A percentile compares a stretch with the other conserved stretches of the same genome.
Conservation (phyloP, 306 rosid species). For the Cicer cuneatum region DNA sequence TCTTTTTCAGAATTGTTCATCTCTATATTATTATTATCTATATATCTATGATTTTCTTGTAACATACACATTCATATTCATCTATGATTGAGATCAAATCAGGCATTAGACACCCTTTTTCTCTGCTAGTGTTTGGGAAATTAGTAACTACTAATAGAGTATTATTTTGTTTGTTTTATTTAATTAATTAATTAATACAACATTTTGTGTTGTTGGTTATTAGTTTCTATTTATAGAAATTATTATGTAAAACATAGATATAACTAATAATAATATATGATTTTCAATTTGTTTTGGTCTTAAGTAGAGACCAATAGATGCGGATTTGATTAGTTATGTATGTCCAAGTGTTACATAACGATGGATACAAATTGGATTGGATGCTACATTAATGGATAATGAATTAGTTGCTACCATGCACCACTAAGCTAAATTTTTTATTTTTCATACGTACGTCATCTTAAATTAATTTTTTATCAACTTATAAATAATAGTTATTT, state of each 20-base stretch:
- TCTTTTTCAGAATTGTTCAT: slow-evolving; percentile 34
- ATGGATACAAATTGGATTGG: background rate
- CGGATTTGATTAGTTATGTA: background rate
- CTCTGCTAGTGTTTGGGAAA: slow-evolving; percentile 39
- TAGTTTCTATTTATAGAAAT: slow-evolving; percentile 17
- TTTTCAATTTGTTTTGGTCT: background rate
- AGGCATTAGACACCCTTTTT: slow-evolving; percentile 15
- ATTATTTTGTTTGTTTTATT: background rate
- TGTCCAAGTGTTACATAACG: background rate
- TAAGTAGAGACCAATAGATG: background rate
- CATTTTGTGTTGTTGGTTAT: background rate
- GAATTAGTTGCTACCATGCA: no score
- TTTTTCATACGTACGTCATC: no score
- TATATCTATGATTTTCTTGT: slow-evolving; percentile 13
- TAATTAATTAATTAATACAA: background rate
- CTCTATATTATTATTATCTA: background rate
- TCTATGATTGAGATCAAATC: slow-evolving; percentile 28
- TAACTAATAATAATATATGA: background rate
- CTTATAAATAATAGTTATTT: no score
- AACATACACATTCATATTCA: slow-evolving; percentile 18
- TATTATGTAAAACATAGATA: background rate
- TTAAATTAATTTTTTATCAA: no score
- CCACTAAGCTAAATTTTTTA: no score
- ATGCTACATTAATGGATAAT: no score
- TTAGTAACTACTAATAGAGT: background rate